Conservation (phyloP, 148 eudicot species). For the Nepenthes gracilis region DNA sequence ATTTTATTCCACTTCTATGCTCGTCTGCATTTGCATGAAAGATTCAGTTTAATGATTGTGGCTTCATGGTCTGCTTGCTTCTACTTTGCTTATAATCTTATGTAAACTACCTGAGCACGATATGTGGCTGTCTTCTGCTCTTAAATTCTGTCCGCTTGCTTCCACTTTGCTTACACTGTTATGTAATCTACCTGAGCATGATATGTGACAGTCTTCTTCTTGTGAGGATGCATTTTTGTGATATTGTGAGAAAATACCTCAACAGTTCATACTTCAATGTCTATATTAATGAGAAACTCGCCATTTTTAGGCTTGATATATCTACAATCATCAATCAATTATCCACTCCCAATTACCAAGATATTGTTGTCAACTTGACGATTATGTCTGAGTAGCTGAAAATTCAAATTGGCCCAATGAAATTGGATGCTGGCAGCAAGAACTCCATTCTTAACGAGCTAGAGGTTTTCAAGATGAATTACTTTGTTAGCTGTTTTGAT, state of each 20-base stretch:
- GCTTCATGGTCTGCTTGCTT: too few species aligned
- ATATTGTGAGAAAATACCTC: constrained; percentile 30
- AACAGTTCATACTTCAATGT: constrained; percentile 45
- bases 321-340: constrained; percentile 25
- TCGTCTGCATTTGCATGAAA: too few species aligned
- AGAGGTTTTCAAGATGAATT: constrained; percentile 48
- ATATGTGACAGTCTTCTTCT: constrained; percentile 3
- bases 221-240: constrained; percentile 46
- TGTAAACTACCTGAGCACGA: too few species aligned
- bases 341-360: constrained; percentile 38
- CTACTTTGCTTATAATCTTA: too few species aligned
- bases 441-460: constrained; percentile 40
- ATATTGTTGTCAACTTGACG: constrained; percentile 37
- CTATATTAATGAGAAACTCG: constrained; percentile 24
- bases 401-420: constrained; percentile 33
- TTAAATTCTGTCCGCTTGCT: background rate
- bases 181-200: too few species aligned
- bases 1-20: too few species aligned
- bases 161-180: too few species aligned
- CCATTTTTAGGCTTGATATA: constrained; percentile 28
- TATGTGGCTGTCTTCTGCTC: background rate
- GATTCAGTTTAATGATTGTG: too few species aligned
- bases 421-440: constrained; percentile 2
- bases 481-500: constrained; percentile 31
- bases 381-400: constrained; percentile 15